Percentiles rank a stretch among this genome's conserved stretches.
These are phyloP conservation scores for Pecoramyces ruminantium DNA, from an alignment of 192 early-diverging fungal species.

Conservation along the genomic window DNA sequence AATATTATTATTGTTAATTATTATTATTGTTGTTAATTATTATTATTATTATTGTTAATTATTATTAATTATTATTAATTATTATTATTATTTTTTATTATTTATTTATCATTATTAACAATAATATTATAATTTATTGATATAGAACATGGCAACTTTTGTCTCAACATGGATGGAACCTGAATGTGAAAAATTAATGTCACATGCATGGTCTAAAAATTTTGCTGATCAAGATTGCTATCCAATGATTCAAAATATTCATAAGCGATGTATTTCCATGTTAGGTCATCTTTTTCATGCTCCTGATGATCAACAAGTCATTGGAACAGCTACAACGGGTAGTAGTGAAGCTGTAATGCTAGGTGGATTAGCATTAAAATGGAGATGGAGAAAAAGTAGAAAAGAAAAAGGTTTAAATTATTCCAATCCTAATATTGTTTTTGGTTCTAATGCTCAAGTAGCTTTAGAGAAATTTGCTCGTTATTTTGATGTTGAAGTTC, in stretches of 20 bases:
- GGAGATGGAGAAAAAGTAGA: conserved; percentile 47
- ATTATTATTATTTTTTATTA: too few relatives aligned
- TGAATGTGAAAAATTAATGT: conserved; percentile 60
- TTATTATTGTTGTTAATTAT: too few relatives aligned
- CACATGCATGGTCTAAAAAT: conserved; percentile 61
- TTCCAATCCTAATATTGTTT: conserved; percentile 60
- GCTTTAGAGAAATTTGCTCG: conserved; percentile 51
- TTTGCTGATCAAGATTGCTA: conserved; percentile 57
- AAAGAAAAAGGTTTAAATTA: conserved; percentile 39
- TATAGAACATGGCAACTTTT: neutral
- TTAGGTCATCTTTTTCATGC: conserved; percentile 53
- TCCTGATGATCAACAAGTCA: conserved; percentile 15
- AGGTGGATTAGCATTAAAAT: conserved; percentile 59
- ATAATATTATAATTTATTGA: neutral
- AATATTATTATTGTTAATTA: too few relatives aligned
- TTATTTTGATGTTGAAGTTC: conserved; percentile 63
- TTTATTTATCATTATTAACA: too few relatives aligned
- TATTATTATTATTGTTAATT: too few relatives aligned
- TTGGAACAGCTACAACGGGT: conserved; percentile 57
- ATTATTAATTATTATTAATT: too few relatives aligned
- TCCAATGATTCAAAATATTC: conserved; percentile 41
- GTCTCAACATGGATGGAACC: conserved; percentile 71
- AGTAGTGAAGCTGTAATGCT: conserved; percentile 68
- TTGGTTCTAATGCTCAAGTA: conserved; percentile 59
- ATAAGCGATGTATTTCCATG: conserved; percentile 47